These are phyloP conservation scores for Boletus reticulatus DNA, from an alignment of 768 basidiomycete species.

Conservation along the genomic window DNA sequence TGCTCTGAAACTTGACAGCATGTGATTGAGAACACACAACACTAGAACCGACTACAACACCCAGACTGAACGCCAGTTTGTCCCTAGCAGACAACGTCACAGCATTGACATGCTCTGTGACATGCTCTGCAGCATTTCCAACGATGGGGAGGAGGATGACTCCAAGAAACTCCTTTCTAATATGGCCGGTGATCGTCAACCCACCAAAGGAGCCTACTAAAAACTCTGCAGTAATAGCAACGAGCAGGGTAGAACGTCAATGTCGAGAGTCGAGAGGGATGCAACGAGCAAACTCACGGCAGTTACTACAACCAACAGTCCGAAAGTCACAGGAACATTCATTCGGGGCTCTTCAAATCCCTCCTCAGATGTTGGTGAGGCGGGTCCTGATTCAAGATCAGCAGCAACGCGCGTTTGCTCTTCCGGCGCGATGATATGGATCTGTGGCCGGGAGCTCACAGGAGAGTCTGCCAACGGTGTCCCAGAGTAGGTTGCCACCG, in stretches of 20 bases:
- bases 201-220: conserved; percentile 84
- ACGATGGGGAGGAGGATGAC: conserved; percentile 89
- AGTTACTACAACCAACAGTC: conserved; percentile 58
- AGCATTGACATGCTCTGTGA: conserved; percentile 51
- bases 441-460: conserved; percentile 3
- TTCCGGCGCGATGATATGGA: not conserved
- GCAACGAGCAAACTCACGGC: conserved; percentile 43
- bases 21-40: conserved; percentile 48
- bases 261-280: not conserved
- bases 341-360: conserved; percentile 45
- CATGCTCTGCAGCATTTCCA: conserved; percentile 89
- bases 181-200: conserved; percentile 52
- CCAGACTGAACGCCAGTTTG: conserved; percentile 82
- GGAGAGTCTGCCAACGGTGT: conserved; percentile 2
- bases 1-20: not conserved
- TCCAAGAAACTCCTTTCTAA: conserved; percentile 83
- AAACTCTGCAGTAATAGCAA: conserved; percentile 57
- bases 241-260: conserved; percentile 35
- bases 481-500: not conserved
- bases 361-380: conserved; percentile 17
- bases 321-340: conserved; percentile 52
- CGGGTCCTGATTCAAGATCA: conserved; percentile 12
- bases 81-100: conserved; percentile 89
- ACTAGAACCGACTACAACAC: conserved; percentile 84
- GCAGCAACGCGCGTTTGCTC: not conserved